These are phyloP conservation scores for Penicillium sp. DNA, from an alignment of 2,329 filamentous ascomycete species.

Conservation along the genomic window DNA sequence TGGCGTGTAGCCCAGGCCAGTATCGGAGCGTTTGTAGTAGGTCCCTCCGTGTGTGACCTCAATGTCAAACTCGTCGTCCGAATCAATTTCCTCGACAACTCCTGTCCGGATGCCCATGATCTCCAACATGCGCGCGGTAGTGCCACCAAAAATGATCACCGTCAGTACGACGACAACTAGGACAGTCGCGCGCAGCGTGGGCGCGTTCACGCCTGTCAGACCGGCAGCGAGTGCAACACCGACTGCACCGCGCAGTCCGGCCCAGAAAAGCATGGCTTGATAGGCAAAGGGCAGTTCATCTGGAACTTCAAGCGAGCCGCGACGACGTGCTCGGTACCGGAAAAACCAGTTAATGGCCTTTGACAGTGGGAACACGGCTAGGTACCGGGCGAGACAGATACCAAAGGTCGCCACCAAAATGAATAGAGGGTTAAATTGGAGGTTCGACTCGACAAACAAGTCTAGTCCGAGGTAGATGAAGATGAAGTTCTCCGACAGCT, in stretches of 20 bases:
- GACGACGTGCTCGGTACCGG: slow-evolving; percentile 71
- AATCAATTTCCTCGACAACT: slow-evolving; percentile 93
- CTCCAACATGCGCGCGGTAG: slow-evolving; percentile 94
- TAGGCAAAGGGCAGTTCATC: slow-evolving; percentile 93
- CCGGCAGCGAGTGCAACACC: slow-evolving; percentile 90
- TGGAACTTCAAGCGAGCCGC: slow-evolving; percentile 62
- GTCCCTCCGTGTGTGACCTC: slow-evolving; percentile 66
- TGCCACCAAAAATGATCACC: slow-evolving; percentile 97
- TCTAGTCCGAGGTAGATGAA: slow-evolving; percentile 97
- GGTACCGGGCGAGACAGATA: slow-evolving; percentile 87
- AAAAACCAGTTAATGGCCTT: slow-evolving; percentile 88
- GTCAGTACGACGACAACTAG: slow-evolving; percentile 94
- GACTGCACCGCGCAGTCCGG: slow-evolving; percentile 87
- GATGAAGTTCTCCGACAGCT: slow-evolving; percentile 97
- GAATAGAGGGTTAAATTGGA: slow-evolving; percentile 89
- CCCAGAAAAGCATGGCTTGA: slow-evolving; percentile 99
- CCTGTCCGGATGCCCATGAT: slow-evolving; percentile 95
- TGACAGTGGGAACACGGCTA: slow-evolving; percentile 89
- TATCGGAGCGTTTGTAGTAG: slow-evolving; percentile 74
- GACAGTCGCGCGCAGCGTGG: slow-evolving; percentile 86
- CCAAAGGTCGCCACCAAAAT: slow-evolving; percentile 89
- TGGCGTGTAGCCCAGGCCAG: slow-evolving; percentile 70
- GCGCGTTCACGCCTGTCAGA: slow-evolving; percentile 72
- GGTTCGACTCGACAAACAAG: slow-evolving; percentile 80
- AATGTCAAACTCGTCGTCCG: slow-evolving; percentile 97